Evolutionary conservation across 148 eudicot genomes (phyloP), one percentile per base, ranked within the genome.

Genomic region (Rhododendron molle): DNA sequence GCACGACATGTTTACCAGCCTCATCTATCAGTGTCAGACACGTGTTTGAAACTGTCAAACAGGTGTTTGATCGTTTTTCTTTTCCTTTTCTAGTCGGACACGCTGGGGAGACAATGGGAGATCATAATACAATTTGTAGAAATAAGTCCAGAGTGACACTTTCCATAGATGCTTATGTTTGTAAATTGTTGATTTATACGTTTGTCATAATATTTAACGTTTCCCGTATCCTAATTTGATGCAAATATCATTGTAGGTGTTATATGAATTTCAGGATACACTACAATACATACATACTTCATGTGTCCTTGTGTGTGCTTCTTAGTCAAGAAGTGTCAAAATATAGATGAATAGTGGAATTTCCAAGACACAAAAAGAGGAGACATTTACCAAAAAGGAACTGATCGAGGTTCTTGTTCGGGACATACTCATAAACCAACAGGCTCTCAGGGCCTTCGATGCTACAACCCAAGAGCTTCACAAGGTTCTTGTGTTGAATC

Each of bases 371-470:
- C 11, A 18, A 18, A n/a, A 26, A 26, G 83, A 32, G 13, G n/a
- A 83, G 28, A 76, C 36, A 50, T 60, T 89, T 91, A 94, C 98
- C 97, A 76, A 92, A 94, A 36, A 94, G 88, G 77, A 86, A 89
- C 2, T 88, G 85, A 77, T 94, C 97, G 15, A 96, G 92, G 90
- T 97, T 94, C 88, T 86, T 86, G 86, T 94, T 96, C 0, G 92
- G 89, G 36, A 94, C 90, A 34, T 84, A 94, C 86, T 95, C 97
- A 65, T 94, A 95, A 23, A 94, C 96, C 85, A 95, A 92, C 6
- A 95, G 89, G 86, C 96, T 95, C 84, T 95, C 98, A 0, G 92
- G 93, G 67, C 94, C 95, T 91, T 92, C 93, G 3, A 89, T 87
- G 88, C 95, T 92, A 54, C 95, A 93, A 34, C 97, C 97, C 28